Evolutionary conservation across 257 asterid species (phyloP), one percentile per base, ranked within the genome.

Genomic region (Eucommia ulmoides): DNA sequence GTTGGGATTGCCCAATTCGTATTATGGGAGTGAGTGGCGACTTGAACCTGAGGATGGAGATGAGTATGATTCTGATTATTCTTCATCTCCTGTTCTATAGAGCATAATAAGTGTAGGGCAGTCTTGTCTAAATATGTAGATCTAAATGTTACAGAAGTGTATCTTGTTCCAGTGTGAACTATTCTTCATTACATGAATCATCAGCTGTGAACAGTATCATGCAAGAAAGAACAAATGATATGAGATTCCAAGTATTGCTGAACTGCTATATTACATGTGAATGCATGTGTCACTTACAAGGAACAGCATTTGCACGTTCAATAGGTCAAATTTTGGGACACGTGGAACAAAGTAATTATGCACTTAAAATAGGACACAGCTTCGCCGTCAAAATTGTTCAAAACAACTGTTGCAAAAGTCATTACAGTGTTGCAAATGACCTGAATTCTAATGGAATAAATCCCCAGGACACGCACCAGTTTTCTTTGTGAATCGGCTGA

Each of bases 1-100:
- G 98, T 62, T 86, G 70, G 98, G 98, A 62, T 61, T 91, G 81
- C 98, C 98, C 44, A 91, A 91, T 54, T 60, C 80, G 10, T 86
- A 83, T 61, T 86, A 91, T 22, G 92, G 78, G 52, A 83, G 92
- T 54, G 95, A 91, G 56, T 91, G 98, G 94, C 73, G 68, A 62
- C 73, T 84, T 49, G 80, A 79, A 19, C 60, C 89, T 21, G 71
- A 52, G 61, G 74, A 64, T 57, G 84, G 54, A 12, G 71, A 78
- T 51, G 78, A 61, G 49, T 61, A 66, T 51, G 61, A 14, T 61
- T 53, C 62, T 12, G 65, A 52, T 45, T 52, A 44, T 54, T 53
- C 46, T 44, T 58, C 24, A 55, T 10, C 19, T 15, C 44, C 44
- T 14, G 45, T 16, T 18, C 3, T 16, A n/a, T n/a, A n/a, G n/a